These are phyloP conservation scores for Lepraria neglecta DNA, from an alignment of 495 filamentous ascomycete species.

Conservation along the genomic window DNA sequence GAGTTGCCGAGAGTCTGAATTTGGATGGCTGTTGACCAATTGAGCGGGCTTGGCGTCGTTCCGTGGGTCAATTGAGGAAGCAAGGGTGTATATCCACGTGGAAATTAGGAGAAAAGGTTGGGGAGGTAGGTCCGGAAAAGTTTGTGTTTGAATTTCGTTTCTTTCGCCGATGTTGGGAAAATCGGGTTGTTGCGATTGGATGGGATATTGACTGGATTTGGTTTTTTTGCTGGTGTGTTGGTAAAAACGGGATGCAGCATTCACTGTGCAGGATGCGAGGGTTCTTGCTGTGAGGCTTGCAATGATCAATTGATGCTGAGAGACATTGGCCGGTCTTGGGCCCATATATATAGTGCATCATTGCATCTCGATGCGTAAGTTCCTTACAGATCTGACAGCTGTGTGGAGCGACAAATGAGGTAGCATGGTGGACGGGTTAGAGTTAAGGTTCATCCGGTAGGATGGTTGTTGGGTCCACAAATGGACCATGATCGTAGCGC, in stretches of 20 bases:
- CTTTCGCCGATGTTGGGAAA: constrained; percentile 12
- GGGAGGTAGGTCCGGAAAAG: constrained; percentile 7
- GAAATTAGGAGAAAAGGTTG: constrained; percentile 3
- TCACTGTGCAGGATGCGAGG: constrained; percentile 1
- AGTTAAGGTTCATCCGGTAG: constrained; percentile 19
- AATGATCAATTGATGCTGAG: background rate
- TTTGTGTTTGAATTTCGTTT: constrained; percentile 6
- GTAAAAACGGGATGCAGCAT: background rate
- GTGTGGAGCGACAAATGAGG: constrained; percentile 16
- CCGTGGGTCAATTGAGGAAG: constrained; percentile 7
- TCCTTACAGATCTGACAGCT: constrained; percentile 20
- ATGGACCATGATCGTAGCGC: constrained; percentile 16
- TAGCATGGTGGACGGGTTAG: constrained; percentile 5
- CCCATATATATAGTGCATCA: constrained; percentile 8
- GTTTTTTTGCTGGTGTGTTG: constrained; percentile 10
- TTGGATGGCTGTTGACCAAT: background rate
- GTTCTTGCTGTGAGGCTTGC: background rate
- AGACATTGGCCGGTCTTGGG: constrained; percentile 3
- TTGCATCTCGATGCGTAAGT: constrained; percentile 14
- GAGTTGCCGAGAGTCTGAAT: background rate
- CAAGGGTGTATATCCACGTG: constrained; percentile 7
- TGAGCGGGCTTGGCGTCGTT: constrained; percentile 8
- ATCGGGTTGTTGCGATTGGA: background rate
- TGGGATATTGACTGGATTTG: constrained; percentile 8
- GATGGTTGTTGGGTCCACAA: constrained; percentile 13